Base-by-base conservation (phyloP, 73 alveolate species). In the Uronychia binucleata region DNA sequence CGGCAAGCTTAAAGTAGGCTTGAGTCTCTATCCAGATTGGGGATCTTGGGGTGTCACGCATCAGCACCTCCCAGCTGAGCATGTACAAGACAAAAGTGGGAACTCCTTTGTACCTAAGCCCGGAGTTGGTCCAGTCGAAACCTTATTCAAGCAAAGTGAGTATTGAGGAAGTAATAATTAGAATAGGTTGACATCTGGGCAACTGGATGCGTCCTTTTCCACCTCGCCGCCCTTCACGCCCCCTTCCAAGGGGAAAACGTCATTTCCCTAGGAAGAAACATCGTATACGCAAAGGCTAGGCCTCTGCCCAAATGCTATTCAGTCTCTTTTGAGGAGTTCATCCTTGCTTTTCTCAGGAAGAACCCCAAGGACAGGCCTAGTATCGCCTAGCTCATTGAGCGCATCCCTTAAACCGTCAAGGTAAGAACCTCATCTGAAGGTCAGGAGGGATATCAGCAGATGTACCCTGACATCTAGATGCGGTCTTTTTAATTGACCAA, bases 241-340 rank as follows among this genome's bases (percentile, higher is more conserved):
- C 99, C 99, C 30, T 98, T 98, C 86, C 84, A 94, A 75, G 99
- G 99, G n/a, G 98, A 94, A 78, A 98, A 97, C 86, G 83, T 98
- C 57, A 94, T 98, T 58, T 91, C 98, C 30, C 96, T 98, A 30
- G 99, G 99, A 14, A 94, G 92, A 77, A 91, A 89, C 77, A 98
- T 98, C 77, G 88, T 67, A 14, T 94, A 93, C 79, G 93, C 94
- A 34, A 92, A 84, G 74, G 99, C 97, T 27, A 96, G 96, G 85
- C 67, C 67, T 11, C 67, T 46, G 19, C 67, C 67, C 5, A 46
- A 46, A 46, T 46, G 67, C 19, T 46, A 46, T 46, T 46, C 67
- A 11, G 67, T 5, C 5, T 11, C 5, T 46, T 46, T 46, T 11
- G 67, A 46, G 67, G 19, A 19, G n/a, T 46, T 46, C 19, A 11